Conservation (phyloP, 2,329 filamentous ascomycete species). For the Colletotrichum nymphaeae region DNA sequence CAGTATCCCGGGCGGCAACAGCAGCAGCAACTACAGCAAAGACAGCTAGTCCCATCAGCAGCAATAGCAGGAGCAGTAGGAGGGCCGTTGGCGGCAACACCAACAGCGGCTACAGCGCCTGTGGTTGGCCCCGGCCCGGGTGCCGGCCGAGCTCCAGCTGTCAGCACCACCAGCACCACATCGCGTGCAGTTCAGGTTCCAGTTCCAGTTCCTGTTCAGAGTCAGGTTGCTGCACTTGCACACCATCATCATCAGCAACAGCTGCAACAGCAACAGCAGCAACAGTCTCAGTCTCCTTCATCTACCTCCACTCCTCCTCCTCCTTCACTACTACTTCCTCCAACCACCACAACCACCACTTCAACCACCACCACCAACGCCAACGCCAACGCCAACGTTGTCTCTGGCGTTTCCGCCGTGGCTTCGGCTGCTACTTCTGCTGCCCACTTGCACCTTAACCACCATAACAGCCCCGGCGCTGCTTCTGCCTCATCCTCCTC, state of each 20-base stretch:
- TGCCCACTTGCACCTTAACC: background rate
- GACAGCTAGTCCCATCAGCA: background rate
- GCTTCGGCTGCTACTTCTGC: constrained; percentile 1
- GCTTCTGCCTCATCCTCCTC: background rate
- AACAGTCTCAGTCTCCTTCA: background rate
- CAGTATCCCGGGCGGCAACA: background rate
- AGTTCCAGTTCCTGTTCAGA: background rate
- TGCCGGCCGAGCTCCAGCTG: background rate
- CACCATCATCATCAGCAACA: background rate
- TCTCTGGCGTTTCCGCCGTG: background rate
- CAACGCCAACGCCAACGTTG: background rate
- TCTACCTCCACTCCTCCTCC: background rate
- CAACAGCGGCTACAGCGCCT: background rate
- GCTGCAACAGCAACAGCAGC: no score
- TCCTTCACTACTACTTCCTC: background rate
- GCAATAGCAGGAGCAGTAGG: background rate
- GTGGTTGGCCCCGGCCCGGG: background rate
- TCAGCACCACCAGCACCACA: background rate
- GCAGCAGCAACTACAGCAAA: background rate
- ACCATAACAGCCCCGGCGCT: constrained; percentile 16
- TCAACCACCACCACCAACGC: background rate
- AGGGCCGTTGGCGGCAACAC: background rate
- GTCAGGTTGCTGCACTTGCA: background rate
- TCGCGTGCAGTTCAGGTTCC: background rate
- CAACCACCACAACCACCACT: background rate